Percentiles rank a stretch among this genome's conserved stretches.
phyloP scores from a whole-genome alignment of 306 rosid genomes.

The Bauhinia variegata region DNA sequence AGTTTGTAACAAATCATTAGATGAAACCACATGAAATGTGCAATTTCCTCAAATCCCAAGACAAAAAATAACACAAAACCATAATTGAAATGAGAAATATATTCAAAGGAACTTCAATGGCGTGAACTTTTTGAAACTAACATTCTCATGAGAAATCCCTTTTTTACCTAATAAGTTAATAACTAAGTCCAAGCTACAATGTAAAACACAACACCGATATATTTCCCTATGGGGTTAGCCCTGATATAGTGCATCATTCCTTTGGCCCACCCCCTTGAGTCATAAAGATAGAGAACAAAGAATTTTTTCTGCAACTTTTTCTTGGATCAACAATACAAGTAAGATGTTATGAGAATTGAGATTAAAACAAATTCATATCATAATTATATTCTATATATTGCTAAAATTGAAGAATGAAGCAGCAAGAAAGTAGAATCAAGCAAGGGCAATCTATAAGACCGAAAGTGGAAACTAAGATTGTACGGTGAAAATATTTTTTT shows the following conservation, averaged over 20 bases:
- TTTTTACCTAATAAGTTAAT: neutral
- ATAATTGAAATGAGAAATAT: neutral
- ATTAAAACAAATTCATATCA: conserved; percentile 24
- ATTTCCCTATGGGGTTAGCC: neutral
- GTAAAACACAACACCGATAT: neutral
- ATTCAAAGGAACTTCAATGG: neutral
- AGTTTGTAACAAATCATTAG: no score
- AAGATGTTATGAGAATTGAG: conserved; percentile 7
- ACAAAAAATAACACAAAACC: neutral
- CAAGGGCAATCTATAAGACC: neutral
- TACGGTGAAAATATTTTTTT: neutral
- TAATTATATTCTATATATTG: conserved; percentile 4
- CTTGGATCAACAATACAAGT: neutral
- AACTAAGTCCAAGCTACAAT: conserved; percentile 21
- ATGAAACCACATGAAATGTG: no score
- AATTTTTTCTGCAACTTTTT: conserved; percentile 21
- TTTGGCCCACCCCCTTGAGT: conserved; percentile 26
- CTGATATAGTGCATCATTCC: conserved; percentile 12
- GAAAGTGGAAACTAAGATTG: neutral
- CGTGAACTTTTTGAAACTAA: neutral
- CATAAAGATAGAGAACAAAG: neutral
- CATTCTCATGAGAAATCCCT: conserved; percentile 22
- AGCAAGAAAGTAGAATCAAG: conserved; percentile 14
- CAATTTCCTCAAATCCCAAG: no score
- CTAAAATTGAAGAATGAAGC: neutral